Evolutionary conservation across 306 rosid species (phyloP), one percentile per base, ranked within the genome.

Genomic region (Vigna mungo): DNA sequence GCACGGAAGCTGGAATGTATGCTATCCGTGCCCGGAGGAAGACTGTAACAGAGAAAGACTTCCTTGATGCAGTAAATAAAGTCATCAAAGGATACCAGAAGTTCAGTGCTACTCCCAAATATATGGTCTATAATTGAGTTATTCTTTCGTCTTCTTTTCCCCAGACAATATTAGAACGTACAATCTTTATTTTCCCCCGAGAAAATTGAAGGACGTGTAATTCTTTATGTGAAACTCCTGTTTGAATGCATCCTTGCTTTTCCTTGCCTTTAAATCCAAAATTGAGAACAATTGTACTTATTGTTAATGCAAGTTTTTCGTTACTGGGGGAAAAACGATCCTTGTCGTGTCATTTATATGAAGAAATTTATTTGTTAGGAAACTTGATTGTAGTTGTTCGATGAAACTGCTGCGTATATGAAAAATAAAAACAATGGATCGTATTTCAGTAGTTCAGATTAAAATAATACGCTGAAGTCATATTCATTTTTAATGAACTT

Each of bases 1-100:
- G 99, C 89, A 96, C 99, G 0, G 99, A 96, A 85, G 99, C 99
- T 11, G 99, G 99, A 75, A 96, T 96, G 99, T 96, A 82, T 74
- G 99, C 99, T 16, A 96, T 96, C 82, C 97, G 99, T 16, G 99
- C 98, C 54, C 85, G 98, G 76, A 92, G 99, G 85, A 96, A 96
- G 90, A 96, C 98, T 0, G 99, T 93, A 75, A 96, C 99, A 0
- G 99, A 96, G 88, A 96, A 96, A 70, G 99, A 96, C 74, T 96
- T 96, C 87, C 97, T 96, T 1, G 99, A 96, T 82, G 99, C 99
- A 2, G 99, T 96, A 53, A 96, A 96, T 75, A 96, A 96, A 81
- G 99, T 96, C 78, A 96, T 96, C 74, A 96, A 96, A 78, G 99
- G 99, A 30, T 96, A 96, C 83, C 99, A 96, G 63, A 96, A 96